Conservation (phyloP, 345 rosid genomes). For the Raphanus raphanistrum region DNA sequence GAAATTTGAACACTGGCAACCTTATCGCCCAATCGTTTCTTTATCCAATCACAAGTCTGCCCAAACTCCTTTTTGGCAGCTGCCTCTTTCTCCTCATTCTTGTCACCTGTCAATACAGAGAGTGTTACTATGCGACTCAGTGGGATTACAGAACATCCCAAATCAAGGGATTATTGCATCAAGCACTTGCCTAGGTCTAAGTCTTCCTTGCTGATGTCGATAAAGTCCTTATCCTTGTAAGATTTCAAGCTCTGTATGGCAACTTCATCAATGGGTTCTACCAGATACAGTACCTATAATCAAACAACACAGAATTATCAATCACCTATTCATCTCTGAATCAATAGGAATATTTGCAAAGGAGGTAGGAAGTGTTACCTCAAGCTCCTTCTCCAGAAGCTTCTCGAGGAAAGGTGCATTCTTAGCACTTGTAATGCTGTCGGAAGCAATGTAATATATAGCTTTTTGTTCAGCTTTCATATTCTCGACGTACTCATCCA, state of each 20-base stretch:
- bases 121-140: slow-evolving; percentile 1
- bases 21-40: slow-evolving; percentile 79
- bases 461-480: slow-evolving; percentile 97
- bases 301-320: slow-evolving; percentile 12
- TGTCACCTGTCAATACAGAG: slow-evolving; percentile 61
- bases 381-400: slow-evolving; percentile 80
- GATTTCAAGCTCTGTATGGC: slow-evolving; percentile 86
- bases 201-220: slow-evolving; percentile 98
- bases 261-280: slow-evolving; percentile 94
- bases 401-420: slow-evolving; percentile 96
- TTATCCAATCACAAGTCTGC: slow-evolving; percentile 95
- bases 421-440: slow-evolving; percentile 83
- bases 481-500: slow-evolving; percentile 96
- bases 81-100: slow-evolving; percentile 86
- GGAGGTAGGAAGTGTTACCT: slow-evolving; percentile 40
- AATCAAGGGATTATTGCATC: not conserved
- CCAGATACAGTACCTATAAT: slow-evolving; percentile 71
- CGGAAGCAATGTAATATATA: slow-evolving; percentile 85
- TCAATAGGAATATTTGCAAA: not conserved
- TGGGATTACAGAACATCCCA: slow-evolving; percentile 6
- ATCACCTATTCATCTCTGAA: slow-evolving; percentile 16
- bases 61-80: slow-evolving; percentile 75
- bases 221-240: slow-evolving; percentile 92
- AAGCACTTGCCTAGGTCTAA: slow-evolving; percentile 71
- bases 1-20: slow-evolving; percentile 92